Percentiles rank a stretch among this genome's conserved stretches.
Evolutionary conservation across 208 protist species (phyloP).

Genomic region (Leishmania turanica): DNA sequence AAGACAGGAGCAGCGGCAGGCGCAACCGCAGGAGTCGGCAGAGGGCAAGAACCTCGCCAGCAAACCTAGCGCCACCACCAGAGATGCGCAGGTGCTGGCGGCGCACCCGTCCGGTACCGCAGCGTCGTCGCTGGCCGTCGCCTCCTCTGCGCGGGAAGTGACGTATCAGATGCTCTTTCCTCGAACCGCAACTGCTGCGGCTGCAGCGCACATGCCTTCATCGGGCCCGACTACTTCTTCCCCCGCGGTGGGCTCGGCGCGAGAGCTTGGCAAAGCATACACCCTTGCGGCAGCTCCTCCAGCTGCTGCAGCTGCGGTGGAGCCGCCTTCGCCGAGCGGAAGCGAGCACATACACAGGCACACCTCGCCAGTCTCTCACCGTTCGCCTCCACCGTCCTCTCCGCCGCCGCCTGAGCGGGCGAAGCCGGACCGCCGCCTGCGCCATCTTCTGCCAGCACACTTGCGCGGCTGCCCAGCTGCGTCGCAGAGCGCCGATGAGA

Average conservation of each 20-base stretch:
- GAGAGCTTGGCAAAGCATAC: neutral
- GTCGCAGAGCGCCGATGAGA: neutral
- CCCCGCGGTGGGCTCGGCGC: neutral
- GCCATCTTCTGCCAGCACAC: slow-evolving; percentile 42
- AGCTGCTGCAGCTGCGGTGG: neutral
- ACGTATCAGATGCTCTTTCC: slow-evolving; percentile 27
- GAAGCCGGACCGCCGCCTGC: slow-evolving; percentile 43
- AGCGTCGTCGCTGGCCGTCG: neutral
- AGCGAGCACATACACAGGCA: neutral
- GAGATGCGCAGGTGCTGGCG: neutral
- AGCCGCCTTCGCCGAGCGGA: neutral
- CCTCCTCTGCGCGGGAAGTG: slow-evolving; percentile 9
- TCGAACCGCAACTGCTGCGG: neutral
- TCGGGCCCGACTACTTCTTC: neutral
- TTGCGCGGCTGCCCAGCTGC: slow-evolving; percentile 2
- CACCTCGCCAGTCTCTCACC: neutral
- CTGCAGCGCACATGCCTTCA: neutral
- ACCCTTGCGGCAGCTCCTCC: neutral
- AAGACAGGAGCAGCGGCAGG: neutral
- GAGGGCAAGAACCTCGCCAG: neutral
- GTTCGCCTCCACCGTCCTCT: neutral
- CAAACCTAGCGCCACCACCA: neutral
- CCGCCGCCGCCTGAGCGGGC: neutral
- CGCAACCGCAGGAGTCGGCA: neutral
- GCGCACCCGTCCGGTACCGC: neutral